Evolutionary conservation across 805 yeast species (phyloP).

Genomic region (Metschnikowia hibisci): DNA sequence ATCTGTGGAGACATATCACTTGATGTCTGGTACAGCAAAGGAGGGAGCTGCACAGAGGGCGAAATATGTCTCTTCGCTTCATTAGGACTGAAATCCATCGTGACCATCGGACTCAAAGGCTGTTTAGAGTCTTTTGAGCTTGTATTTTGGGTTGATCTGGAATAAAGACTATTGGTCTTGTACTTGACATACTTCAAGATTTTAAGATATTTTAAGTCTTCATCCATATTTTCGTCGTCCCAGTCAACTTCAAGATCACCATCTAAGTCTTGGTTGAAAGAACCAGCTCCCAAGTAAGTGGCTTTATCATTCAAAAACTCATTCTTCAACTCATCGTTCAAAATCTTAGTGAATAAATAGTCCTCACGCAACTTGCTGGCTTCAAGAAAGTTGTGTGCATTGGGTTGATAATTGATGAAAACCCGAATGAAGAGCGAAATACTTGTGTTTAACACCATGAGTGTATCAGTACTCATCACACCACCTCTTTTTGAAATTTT

Average conservation of each 20-base stretch:
- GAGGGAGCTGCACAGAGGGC: constrained; percentile 5
- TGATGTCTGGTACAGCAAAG: constrained; percentile 3
- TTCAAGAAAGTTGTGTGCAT: constrained; percentile 7
- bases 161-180: constrained; percentile 21
- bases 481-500: constrained; percentile 31
- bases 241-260: constrained; percentile 39
- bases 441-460: constrained; percentile 14
- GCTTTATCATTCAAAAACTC: constrained; percentile 33
- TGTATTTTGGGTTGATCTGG: neutral
- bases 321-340: constrained; percentile 37
- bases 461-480: constrained; percentile 15
- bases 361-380: constrained; percentile 25
- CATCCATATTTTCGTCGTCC: constrained; percentile 48
- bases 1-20: neutral
- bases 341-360: constrained; percentile 35
- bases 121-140: neutral
- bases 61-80: neutral
- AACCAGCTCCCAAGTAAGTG: constrained; percentile 4
- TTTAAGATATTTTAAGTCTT: constrained; percentile 42
- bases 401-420: constrained; percentile 36
- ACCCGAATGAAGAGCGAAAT: constrained; percentile 34
- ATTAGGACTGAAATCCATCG: constrained; percentile 7
- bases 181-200: constrained; percentile 40
- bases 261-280: constrained; percentile 21
- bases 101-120: constrained; percentile 7